Percentiles rank a stretch among this genome's conserved stretches.
phyloP scores from a whole-genome alignment of 306 rosid species.

The Acacia acuminata region DNA sequence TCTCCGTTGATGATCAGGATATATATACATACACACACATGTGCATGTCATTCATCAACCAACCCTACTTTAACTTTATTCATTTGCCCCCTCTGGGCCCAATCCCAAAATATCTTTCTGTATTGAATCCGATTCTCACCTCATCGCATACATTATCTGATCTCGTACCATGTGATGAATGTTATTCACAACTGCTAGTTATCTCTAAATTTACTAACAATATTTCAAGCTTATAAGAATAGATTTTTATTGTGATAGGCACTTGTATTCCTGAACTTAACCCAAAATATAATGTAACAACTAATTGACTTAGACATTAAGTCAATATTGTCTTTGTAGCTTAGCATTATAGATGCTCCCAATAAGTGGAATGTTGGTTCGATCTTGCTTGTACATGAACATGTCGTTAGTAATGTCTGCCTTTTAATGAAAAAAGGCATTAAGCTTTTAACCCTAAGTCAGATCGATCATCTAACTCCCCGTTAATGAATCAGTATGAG shows the following conservation, averaged over 20 bases:
- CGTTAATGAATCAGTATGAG: not conserved
- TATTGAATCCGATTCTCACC: not conserved
- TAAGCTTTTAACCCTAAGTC: not conserved
- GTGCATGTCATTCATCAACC: not conserved
- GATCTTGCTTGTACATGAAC: too few species aligned
- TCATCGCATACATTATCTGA: not conserved
- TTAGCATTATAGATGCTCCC: too few species aligned
- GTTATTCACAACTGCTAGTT: not conserved
- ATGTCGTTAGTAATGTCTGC: too few species aligned
- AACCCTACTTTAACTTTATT: not conserved
- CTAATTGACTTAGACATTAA: not conserved
- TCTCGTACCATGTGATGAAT: not conserved
- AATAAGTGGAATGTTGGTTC: too few species aligned
- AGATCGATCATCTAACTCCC: not conserved
- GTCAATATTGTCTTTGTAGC: not conserved
- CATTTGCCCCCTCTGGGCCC: not conserved
- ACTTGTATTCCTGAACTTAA: too few species aligned
- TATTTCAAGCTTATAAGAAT: not conserved
- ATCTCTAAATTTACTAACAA: not conserved
- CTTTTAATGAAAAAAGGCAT: too few species aligned
- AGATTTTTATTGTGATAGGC: not conserved
- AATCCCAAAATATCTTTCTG: not conserved
- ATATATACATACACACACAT: too few species aligned
- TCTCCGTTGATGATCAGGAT: not conserved
- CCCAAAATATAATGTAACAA: not conserved